These are phyloP conservation scores for Acanthamoeba triangularis DNA, from an alignment of 208 protist species.

Conservation along the genomic window DNA sequence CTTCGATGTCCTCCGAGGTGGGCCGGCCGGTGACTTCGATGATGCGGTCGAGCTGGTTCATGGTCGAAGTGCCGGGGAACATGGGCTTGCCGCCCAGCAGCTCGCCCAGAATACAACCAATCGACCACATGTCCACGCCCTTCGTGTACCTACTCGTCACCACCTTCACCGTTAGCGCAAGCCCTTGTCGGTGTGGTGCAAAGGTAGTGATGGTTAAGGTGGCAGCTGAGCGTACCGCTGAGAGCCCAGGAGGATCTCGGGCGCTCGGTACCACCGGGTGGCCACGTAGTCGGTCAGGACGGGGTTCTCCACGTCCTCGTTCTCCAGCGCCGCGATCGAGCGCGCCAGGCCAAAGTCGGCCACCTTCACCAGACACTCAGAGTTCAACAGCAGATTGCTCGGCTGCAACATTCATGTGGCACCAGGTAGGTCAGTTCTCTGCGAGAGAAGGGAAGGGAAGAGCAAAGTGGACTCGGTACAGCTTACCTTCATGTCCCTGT, in stretches of 20 bases:
- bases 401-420: slow-evolving; percentile 77
- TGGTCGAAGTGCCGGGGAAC: slow-evolving; percentile 94
- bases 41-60: slow-evolving; percentile 93
- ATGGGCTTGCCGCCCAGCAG: slow-evolving; percentile 96
- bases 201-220: too few relatives aligned
- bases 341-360: slow-evolving; percentile 99
- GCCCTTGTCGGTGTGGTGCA: neutral
- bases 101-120: slow-evolving; percentile 99
- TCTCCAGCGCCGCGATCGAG: slow-evolving; percentile 94
- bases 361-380: slow-evolving; percentile 94
- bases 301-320: slow-evolving; percentile 90
- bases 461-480: neutral
- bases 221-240: slow-evolving; percentile 94
- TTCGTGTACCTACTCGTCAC: slow-evolving; percentile 95
- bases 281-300: slow-evolving; percentile 91
- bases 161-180: neutral
- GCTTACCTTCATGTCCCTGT: slow-evolving; percentile 94
- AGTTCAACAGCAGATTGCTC: slow-evolving; percentile 88
- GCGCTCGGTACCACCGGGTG: slow-evolving; percentile 99
- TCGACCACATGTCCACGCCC: slow-evolving; percentile 98
- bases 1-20: slow-evolving; percentile 93
- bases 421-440: neutral
- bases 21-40: slow-evolving; percentile 75
- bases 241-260: slow-evolving; percentile 98
- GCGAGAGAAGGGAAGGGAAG: neutral